Conservation (phyloP, 1,139 yeast species). For the Entelexis paramagnoliae region DNA sequence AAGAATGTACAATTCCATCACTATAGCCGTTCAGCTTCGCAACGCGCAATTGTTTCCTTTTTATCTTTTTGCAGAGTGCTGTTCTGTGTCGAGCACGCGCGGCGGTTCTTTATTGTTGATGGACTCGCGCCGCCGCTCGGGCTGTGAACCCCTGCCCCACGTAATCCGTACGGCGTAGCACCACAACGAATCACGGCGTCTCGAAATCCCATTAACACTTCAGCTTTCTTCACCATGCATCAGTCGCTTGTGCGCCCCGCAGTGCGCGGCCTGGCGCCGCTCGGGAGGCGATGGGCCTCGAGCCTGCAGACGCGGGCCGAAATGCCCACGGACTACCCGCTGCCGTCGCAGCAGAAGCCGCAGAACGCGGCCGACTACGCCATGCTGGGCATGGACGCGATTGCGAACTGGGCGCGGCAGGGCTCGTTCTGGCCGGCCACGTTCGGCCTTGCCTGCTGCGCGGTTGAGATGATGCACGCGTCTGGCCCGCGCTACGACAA, state of each 20-base stretch:
- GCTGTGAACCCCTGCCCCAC: neutral
- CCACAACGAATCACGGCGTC: slow-evolving; percentile 2
- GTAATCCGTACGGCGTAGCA: neutral
- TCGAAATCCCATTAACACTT: neutral
- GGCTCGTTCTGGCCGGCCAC: slow-evolving; percentile 93
- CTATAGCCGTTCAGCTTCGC: too few species aligned
- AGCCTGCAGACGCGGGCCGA: slow-evolving; percentile 20
- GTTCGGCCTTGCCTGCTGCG: slow-evolving; percentile 86
- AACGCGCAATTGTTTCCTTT: too few species aligned
- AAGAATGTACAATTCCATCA: too few species aligned
- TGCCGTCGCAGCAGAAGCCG: slow-evolving; percentile 44
- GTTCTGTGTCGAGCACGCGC: too few species aligned
- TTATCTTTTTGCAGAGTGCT: too few species aligned
- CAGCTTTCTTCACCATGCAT: slow-evolving; percentile 3
- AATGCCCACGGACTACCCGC: slow-evolving; percentile 44
- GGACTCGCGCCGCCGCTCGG: too few species aligned
- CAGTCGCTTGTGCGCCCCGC: slow-evolving; percentile 4
- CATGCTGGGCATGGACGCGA: slow-evolving; percentile 69
- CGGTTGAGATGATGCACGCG: slow-evolving; percentile 93
- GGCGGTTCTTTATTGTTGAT: too few species aligned
- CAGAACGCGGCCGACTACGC: slow-evolving; percentile 65
- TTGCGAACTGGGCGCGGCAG: slow-evolving; percentile 88
- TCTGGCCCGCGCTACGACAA: slow-evolving; percentile 89
- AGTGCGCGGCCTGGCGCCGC: slow-evolving; percentile 5
- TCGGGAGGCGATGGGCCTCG: slow-evolving; percentile 8